These are phyloP conservation scores for Cladosporium cucumerinum DNA, from an alignment of 2,329 filamentous ascomycete genomes.

Conservation along the genomic window DNA sequence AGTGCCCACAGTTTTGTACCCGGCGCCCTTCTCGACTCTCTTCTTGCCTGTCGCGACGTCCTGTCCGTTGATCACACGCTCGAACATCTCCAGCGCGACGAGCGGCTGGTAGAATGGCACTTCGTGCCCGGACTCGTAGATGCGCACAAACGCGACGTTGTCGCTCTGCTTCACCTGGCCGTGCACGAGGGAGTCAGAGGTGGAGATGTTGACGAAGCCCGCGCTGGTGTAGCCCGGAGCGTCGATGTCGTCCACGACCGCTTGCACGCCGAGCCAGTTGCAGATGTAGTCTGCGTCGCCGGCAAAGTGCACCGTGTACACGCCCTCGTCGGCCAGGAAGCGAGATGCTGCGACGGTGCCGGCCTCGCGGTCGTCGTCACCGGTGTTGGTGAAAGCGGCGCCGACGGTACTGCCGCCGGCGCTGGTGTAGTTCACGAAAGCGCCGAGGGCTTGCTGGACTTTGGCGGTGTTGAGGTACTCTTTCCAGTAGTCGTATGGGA, in stretches of 20 bases:
- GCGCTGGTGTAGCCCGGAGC: conserved; percentile 43
- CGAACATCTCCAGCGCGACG: conserved; percentile 49
- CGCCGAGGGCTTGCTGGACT: conserved; percentile 58
- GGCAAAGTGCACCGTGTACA: conserved; percentile 44
- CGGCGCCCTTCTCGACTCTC: conserved; percentile 6
- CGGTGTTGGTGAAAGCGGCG: conserved; percentile 46
- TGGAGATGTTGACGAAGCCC: conserved; percentile 48
- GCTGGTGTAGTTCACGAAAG: conserved; percentile 56
- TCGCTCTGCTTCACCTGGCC: conserved; percentile 53
- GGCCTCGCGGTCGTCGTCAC: conserved; percentile 48
- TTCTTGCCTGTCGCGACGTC: conserved; percentile 51
- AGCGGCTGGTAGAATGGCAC: conserved; percentile 54
- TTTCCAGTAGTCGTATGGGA: conserved; percentile 54
- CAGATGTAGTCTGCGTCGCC: conserved; percentile 51
- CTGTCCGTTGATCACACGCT: conserved; percentile 46
- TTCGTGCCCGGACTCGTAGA: conserved; percentile 50
- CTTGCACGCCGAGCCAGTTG: conserved; percentile 47
- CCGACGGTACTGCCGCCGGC: conserved; percentile 42
- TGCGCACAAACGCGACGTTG: conserved; percentile 49
- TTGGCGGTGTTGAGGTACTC: conserved; percentile 57
- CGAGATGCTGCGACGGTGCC: conserved; percentile 42
- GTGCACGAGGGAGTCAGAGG: conserved; percentile 47
- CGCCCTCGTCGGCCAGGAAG: conserved; percentile 39
- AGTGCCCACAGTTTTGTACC: conserved; percentile 27
- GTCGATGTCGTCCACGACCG: conserved; percentile 39